Base-by-base conservation (phyloP, 140 eudicot species). In the Stevia rebaudiana region DNA sequence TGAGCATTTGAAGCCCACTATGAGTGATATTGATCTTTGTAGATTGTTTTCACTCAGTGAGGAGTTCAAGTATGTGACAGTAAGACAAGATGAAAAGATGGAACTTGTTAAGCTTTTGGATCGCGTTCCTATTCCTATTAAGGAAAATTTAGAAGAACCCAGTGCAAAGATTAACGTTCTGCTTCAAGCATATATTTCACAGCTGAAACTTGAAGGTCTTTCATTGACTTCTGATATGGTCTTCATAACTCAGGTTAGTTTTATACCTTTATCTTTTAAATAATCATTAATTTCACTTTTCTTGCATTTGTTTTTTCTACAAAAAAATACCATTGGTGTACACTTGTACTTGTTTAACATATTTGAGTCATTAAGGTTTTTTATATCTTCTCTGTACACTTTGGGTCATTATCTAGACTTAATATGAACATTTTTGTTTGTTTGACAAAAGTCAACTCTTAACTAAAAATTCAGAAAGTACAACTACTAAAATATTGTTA, bases 181-280 rank as follows among this genome's bases (percentile, higher is more conserved):
- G 37, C 90, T 91, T 18, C 96, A 87, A 63, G 94, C 98, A 6
- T 91, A 91, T 83, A 84, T 91, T 61, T 87, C 96, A 8, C 91
- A 85, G 72, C 74, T 87, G 52, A 87, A 87, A 84, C 96, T 87
- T 41, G 95, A 87, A 81, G 95, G 95, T 43, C 82, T 84, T 24
- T 87, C 98, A 18, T 67, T 91, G 74, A 78, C 98, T 8, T 91
- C 98, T 53, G 98, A 91, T 69, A 91, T 91, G 98, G 98, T 91
- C 22, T 91, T 59, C 40, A 82, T 91, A 9, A 87, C 98, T 63
- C 95, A 90, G 95, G 97, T 88, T 52, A 4, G 86, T 69, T 19
- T 11, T 54, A 3, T 18, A 9, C 28, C 7, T 57, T 9, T 16
- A 11, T 51, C 8, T 24, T 22, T 8, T 35, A 33, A 19, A 2